Percentiles rank a stretch among this genome's conserved stretches.
These are phyloP conservation scores for Trichoderma aggressivum DNA, from an alignment of 2,329 filamentous ascomycete genomes.

Conservation along the genomic window DNA sequence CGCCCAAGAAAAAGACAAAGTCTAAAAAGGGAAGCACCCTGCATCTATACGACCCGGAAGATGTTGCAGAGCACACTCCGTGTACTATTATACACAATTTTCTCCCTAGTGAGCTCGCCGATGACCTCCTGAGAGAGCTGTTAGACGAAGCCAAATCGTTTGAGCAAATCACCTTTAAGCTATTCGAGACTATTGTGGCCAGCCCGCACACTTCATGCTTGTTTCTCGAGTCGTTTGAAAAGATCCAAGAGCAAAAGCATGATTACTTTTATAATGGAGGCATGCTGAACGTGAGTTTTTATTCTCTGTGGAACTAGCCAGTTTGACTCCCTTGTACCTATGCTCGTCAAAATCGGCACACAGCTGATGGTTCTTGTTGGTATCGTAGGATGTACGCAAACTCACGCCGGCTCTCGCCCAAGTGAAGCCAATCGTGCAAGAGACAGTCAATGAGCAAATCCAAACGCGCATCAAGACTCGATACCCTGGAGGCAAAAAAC, in stretches of 20 bases:
- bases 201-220: conserved; percentile 82
- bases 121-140: conserved; percentile 70
- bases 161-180: conserved; percentile 68
- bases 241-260: conserved; percentile 65
- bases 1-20: conserved; percentile 49
- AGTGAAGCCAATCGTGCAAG: conserved; percentile 67
- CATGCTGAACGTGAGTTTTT: conserved; percentile 53
- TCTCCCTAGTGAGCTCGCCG: conserved; percentile 67
- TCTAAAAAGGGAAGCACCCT: conserved; percentile 78
- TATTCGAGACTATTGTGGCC: conserved; percentile 83
- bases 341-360: background rate
- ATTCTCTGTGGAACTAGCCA: background rate
- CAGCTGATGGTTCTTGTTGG: background rate
- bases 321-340: too few species aligned
- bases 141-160: conserved; percentile 70
- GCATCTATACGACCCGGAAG: conserved; percentile 75
- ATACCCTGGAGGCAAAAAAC: conserved; percentile 68
- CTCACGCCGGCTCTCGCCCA: conserved; percentile 71
- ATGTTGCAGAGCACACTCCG: conserved; percentile 79
- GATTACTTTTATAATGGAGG: conserved; percentile 86
- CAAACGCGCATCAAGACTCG: conserved; percentile 62
- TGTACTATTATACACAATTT: conserved; percentile 94
- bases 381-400: conserved; percentile 64
- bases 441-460: conserved; percentile 76
- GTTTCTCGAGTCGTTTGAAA: conserved; percentile 72